Evolutionary conservation across 2,329 filamentous ascomycete species (phyloP), one percentile per base, ranked within the genome.

Genomic region (Hypoxylon sp.): DNA sequence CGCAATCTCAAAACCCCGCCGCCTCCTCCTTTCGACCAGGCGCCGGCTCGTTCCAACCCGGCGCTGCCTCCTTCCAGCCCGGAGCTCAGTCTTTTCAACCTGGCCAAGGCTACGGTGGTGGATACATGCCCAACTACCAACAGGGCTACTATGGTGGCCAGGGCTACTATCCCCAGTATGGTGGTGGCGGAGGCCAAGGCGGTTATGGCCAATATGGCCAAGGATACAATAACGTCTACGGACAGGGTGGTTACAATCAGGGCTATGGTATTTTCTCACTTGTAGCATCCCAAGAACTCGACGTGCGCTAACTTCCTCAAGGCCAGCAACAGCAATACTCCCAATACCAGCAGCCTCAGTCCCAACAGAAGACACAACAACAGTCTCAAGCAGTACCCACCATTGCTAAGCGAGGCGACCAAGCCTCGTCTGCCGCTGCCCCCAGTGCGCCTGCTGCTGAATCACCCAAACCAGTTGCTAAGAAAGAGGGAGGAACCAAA

Each of bases 51-150:
- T 95, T 96, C 78, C 85, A 88, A 45, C 91, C 88, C 10, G 87
- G 85, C 58, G 87, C 86, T 55, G 79, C 85, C 57, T 82, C 88
- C 17, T 95, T 96, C 78, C 85, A 88, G 43, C 91, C 91, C 15
- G 86, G 85, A 46, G 89, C 89, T 27, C 79, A 85, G 61, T 75
- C 83, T 18, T 94, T 93, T 74, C 84, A 88, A 54, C 90, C 90
- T 7, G 88, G 88, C 45, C 89, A 92, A 73, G 77, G 78, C 59
- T 92, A 83, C 68, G 86, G 80, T 51, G 80, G 86, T 61, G 83
- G 79, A 64, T 88, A 82, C 66, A 78, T 78, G 43, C 79, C 77
- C 37, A 83, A 85, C 66, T 83, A 85, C 61, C 84, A 85, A 67
- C 75, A 78, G 55, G 74, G 72, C 46, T 78, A 78, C 58, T 88